Evolutionary conservation across 805 yeast species (phyloP), one percentile per base, ranked within the genome.

Genomic region (Komagataella populi): DNA sequence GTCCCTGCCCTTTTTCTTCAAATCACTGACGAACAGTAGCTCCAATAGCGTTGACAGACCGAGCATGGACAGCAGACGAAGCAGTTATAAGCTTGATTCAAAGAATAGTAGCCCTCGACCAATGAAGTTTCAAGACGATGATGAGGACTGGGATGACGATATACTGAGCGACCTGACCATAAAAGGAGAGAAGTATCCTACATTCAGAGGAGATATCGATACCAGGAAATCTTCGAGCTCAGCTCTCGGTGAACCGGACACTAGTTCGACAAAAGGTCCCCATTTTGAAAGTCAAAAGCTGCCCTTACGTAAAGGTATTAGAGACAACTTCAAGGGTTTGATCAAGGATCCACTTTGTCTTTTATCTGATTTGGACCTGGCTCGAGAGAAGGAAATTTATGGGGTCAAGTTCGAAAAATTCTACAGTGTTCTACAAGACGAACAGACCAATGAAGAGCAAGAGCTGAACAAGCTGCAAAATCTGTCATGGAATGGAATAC

Each of bases 401-500:
- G 39, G 39, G 5, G 39, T 30, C 39, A 30, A 30, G 14, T 30
- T 30, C 5, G 39, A 30, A 30, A 30, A 30, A 5, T 30, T 30
- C 5, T 30, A 30, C 14, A 30, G 39, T 14, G 14, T 30, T 30
- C 5, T 30, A 10, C 39, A 30, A 30, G 39, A 30, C 5, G 39
- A 30, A 30, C 39, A 30, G 14, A 30, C 39, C 14, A 30, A 30
- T 30, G 39, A 30, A 30, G 39, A 30, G 39, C 39, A 30, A 30
- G 39, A 30, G 14, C 64, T 87, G 53, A 74, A 72, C 49, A 89
- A 83, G 49, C 71, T 93, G 51, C 76, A 87, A 55, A 81, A 84
- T 61, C 73, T 89, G 49, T 78, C 96, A 16, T 93, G 99, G 98
- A 85, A 90, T 59, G 99, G 99, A 1, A 78, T 93, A 5, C 98